These are phyloP conservation scores for Pseudogymnoascus sp. DNA, from an alignment of 2,329 filamentous ascomycete species.

Conservation along the genomic window DNA sequence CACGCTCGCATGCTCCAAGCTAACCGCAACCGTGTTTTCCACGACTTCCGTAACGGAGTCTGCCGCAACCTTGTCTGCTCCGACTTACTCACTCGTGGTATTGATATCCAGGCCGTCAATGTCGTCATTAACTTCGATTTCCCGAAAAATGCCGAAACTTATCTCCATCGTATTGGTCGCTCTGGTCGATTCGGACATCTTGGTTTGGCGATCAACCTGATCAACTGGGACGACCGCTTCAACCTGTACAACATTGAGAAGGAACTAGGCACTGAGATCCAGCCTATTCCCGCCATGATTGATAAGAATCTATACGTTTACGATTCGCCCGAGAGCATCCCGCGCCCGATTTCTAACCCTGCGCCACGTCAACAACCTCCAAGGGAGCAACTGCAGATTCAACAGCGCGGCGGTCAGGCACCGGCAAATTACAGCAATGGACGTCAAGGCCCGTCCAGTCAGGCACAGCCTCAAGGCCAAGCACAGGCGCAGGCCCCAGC, in stretches of 20 bases:
- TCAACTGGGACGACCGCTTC: conserved; percentile 99
- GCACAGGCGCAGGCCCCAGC: conserved; percentile 19
- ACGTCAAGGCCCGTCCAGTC: conserved; percentile 24
- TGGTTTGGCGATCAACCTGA: conserved; percentile 95
- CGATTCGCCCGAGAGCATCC: conserved; percentile 91
- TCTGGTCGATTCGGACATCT: conserved; percentile 96
- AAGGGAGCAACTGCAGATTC: conserved; percentile 21
- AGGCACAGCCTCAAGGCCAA: conserved; percentile 23
- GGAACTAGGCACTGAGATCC: conserved; percentile 93
- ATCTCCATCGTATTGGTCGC: conserved; percentile 95
- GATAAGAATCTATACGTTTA: conserved; percentile 99
- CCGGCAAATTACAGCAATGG: conserved; percentile 22
- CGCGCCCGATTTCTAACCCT: conserved; percentile 62
- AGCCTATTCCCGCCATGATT: conserved; percentile 87
- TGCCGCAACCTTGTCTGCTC: conserved; percentile 98
- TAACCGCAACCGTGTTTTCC: conserved; percentile 95
- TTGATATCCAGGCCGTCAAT: conserved; percentile 98
- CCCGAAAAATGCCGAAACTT: conserved; percentile 98
- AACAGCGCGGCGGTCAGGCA: conserved; percentile 21
- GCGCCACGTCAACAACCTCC: conserved; percentile 29
- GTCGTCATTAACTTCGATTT: conserved; percentile 99
- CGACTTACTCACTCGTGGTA: conserved; percentile 93
- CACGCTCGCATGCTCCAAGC: conserved; percentile 97
- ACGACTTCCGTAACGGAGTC: conserved; percentile 96
- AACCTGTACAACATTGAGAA: conserved; percentile 99